Base-by-base conservation (phyloP, 352 stramenopile species). In the Globisporangium camurandrum region DNA sequence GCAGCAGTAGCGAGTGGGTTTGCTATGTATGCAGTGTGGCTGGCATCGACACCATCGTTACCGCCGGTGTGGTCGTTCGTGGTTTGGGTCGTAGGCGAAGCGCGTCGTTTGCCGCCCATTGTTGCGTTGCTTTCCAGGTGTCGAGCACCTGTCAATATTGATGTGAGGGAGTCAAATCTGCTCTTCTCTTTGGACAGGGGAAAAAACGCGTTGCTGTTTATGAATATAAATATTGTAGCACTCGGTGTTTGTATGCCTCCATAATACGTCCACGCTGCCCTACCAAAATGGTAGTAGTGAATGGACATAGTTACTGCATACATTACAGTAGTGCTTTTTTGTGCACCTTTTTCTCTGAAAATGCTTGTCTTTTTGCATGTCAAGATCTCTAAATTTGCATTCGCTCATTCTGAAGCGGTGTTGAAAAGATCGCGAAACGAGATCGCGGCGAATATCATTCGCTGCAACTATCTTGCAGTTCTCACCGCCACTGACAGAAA, bases 31-130 rank as follows among this genome's bases (percentile, higher is more conserved):
- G 34, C 12, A 16, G 36, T 30, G 19, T n/a, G 39, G 43, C 8
- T 14, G 16, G n/a, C 44, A 16, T 38, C 22, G 49, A 19, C 37
- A 23, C 27, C 24, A 22, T 16, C 12, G 46, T 48, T 7, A 27
- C 12, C 19, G 42, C 24, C 23, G 20, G n/a, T 22, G 11, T 36
- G 7, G 16, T 26, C 42, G 42, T 16, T 6, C 31, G 26, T n/a
- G 16, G 30, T 16, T 4, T 5, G 30, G 11, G 28, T 12, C 17
- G 43, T 33, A 1, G 19, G 14, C 20, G 30, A 43, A 23, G 36
- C n/a, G 17, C 51, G 51, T 26, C 51, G 51, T 49, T 57, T 57
- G 23, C n/a, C n/a, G n/a, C n/a, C n/a, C n/a, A n/a, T n/a, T n/a
- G n/a, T n/a, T n/a, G n/a, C n/a, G n/a, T n/a, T n/a, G n/a, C n/a